Percentiles rank a stretch among this genome's conserved stretches.
phyloP scores from a whole-genome alignment of 2,329 filamentous ascomycete genomes.

The Botrytis sinoallii region DNA sequence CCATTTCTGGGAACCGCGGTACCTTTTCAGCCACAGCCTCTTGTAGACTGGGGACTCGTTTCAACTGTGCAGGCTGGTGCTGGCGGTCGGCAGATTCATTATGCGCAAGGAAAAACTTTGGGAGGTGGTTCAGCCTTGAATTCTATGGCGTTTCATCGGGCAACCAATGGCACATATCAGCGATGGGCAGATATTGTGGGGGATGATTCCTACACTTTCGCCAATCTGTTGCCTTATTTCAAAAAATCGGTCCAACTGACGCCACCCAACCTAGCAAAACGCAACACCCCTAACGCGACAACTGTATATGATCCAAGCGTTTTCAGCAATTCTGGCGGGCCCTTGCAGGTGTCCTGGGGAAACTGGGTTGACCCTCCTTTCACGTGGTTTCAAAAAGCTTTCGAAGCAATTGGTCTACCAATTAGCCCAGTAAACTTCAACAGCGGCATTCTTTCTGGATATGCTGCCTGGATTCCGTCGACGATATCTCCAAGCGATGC shows the following conservation, averaged over 20 bases:
- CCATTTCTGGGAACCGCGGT: not conserved
- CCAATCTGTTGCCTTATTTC: constrained; percentile 47
- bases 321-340: not conserved
- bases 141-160: not conserved
- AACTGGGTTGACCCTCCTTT: constrained; percentile 9
- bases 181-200: constrained; percentile 44
- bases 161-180: constrained; percentile 35
- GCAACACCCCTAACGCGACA: not conserved
- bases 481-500: not conserved
- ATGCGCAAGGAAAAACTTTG: constrained; percentile 38
- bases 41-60: constrained; percentile 22
- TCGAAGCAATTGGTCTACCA: not conserved
- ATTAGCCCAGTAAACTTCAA: not conserved
- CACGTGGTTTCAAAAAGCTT: not conserved
- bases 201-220: constrained; percentile 46
- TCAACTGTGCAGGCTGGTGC: constrained; percentile 17
- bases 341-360: not conserved
- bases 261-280: constrained; percentile 28
- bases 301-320: not conserved
- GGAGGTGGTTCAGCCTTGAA: constrained; percentile 34
- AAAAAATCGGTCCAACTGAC: constrained; percentile 35
- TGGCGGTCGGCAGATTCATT: constrained; percentile 1
- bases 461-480: not conserved
- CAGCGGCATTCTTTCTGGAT: constrained; percentile 12
- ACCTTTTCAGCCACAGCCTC: not conserved